Base-by-base conservation (phyloP, 371 early-diverging fungal genomes). In the Mortierella polycephala region DNA sequence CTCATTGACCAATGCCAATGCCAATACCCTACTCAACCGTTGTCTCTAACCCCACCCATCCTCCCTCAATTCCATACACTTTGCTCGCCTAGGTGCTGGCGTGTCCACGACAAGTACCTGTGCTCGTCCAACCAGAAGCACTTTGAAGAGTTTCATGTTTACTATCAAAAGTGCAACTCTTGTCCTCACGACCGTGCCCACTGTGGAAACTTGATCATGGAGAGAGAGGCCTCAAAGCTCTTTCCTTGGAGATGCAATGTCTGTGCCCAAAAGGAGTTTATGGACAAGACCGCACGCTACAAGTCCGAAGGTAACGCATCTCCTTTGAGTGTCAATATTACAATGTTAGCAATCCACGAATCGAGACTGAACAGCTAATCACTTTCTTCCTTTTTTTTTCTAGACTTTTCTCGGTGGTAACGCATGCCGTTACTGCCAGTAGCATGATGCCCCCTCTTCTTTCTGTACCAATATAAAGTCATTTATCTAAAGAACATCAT, bases 141-240 rank as follows among this genome's bases (percentile, higher is more conserved):
- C 65, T 77, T 77, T 64, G 72, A 77, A 47, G 71, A 77, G 50
- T 77, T 54, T 37, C 77, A 77, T 46, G 77, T 77, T 54, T 77
- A 77, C 51, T 77, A 77, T 54, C 77, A 77, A 67, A 77, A 77
- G 62, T 77, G 77, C 69, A 77, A 77, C 59, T 77, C 77, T 53
- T 77, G 77, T 21, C 77, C 77, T 5, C 77, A 77, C 62, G 77
- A 77, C 53, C 77, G 77, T 37, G 68, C 71, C 8, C 77, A 77
- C 62, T 77, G 77, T 41, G 77, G 77, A 14, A 77, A 60, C 51
- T 40, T 77, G 58, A 77, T 77, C 56, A 53, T 77, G 39, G 77
- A 77, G 41, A 58, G 72, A 4, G 77, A 77, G 50, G 77, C 77
- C 44, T 77, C 77, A 18, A 77, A 77, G n/a, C 68, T 77, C 11